Evolutionary conservation across 179 eudicot genomes (phyloP), one percentile per base, ranked within the genome.

Genomic region (Camellia oleifera): DNA sequence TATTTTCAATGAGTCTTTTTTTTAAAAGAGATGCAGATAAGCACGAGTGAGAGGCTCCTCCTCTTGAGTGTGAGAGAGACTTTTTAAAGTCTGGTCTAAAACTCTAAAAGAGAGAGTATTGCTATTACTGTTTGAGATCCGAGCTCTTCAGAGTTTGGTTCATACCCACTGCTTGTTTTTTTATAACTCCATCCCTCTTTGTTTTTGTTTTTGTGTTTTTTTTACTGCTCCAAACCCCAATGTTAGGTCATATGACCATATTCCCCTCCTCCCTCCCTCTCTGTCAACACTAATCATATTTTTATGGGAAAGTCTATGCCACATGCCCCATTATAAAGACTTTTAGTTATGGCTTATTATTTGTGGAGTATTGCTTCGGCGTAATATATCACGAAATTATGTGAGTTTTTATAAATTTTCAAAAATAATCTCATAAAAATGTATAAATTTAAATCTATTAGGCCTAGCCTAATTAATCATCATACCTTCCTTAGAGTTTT

Each of bases 171-270:
- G 7, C 45, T 32, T 40, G 7, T 57, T 69, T 9, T n/a, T 14
- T 14, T 56, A 32, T 32, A 15, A 42, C 50, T 73, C 32, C 53
- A 23, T 32, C 23, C 52, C 9, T 15, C 40, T 72, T 32, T 44
- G 7, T 48, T n/a, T 65, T 67, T 74, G 20, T 48, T 50, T 56
- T 5, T 57, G 0, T 46, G 11, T 68, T 53, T 53, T 73, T 80
- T 42, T 80, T 54, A 80, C 54, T 42, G 74, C 78, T 80, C 77
- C 71, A 69, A 54, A 26, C 70, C 80, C 80, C 84, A 78, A 76
- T 78, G 80, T 54, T 67, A 67, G 77, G 77, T 83, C 88, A 83
- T 81, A 85, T 81, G 84, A 83, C 48, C 84, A 72, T 75, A 68
- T 71, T 75, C 79, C 40, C 57, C 23, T 2, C 3, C 56, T 53